Base-by-base conservation (phyloP, 345 rosid genomes). In the Lenwebbia sp. region DNA sequence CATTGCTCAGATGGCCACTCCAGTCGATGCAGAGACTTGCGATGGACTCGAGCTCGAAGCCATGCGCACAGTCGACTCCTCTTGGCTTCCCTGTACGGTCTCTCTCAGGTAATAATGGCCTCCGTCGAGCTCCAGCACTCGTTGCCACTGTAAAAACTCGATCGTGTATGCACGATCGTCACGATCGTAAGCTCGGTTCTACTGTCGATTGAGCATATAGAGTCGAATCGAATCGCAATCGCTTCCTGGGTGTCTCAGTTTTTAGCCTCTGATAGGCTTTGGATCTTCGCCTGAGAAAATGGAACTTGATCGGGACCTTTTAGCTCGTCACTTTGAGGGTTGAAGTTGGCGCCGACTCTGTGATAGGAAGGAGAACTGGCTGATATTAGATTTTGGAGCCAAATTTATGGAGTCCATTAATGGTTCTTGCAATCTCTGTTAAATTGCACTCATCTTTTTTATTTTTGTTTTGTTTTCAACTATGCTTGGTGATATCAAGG, bases 71-170 rank as follows among this genome's bases (percentile, higher is more conserved):
- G 70, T 62, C 28, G 86, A 87, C 86, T 85, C 70, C 41, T 85
- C 87, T 40, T 87, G 89, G 87, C 85, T 81, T 82, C 87, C 89
- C 41, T 87, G 87, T 70, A 55, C 52, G 60, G 89, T 87, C 74
- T 82, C 84, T 37, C 89, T 84, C 85, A 85, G 86, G 89, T 87
- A 62, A 13, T 25, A 51, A 33, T 22, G 54, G 53, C 75, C 55
- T 26, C 76, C 56, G 25, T 49, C 86, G 26, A 33, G 40, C 54
- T 47, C n/a, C 4, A 44, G 82, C 86, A 65, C 74, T 33, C 55
- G 54, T 44, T 85, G 86, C 82, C 17, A 33, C 53, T 53, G 51
- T 74, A 30, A 28, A 51, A 7, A 41, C 84, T 15, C 44, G 23
- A 83, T 83, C 33, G 33, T 14, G 15, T 49, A 13, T 11, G 28